Base-by-base conservation (phyloP, 306 rosid genomes). In the Quercus alba region DNA sequence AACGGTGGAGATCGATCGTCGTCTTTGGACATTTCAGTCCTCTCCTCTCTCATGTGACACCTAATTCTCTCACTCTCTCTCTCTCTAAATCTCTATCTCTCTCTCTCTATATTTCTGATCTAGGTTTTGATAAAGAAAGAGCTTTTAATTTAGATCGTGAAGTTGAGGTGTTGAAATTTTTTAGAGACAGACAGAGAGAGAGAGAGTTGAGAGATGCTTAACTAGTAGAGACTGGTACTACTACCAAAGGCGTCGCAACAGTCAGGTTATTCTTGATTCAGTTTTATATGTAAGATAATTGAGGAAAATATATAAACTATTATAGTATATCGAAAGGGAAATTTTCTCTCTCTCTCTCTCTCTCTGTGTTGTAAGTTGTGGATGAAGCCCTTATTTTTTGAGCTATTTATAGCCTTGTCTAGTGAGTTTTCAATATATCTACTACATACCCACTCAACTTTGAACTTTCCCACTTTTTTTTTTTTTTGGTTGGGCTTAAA, bases 1-100 rank as follows among this genome's bases (percentile, higher is more conserved):
- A 75, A 81, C 55, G 85, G 78, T 10, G 90, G 87, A 57, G 90
- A 83, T 80, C 91, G 89, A 85, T 88, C 93, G 86, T 90, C 94
- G 77, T 92, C 93, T 66, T 92, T 91, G 26, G 94, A 81, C 86
- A 88, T 90, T 78, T 83, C 83, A 0, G 86, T 67, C 18, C 73
- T 85, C 68, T 83, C 91, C 70, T 85, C 90, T 70, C 81, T 82
- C 93, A 92, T 85, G 67, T 54, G 80, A 46, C 56, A 33, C 17
- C 18, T 2, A 26, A 62, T 31, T 28, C 30, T 54, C 74, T 41
- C 13, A 9, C 62, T 14, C 19, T 49, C n/a, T 31, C 74, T n/a
- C 13, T 20, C 62, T n/a, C 10, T 31, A 14, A 21, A 70, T 26
- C 63, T 25, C 26, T 55, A 75, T 31, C n/a, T 33, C 74, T 25